These are phyloP conservation scores for Cenchrus purpureus DNA, from an alignment of 176 grass and related monocot genomes.

Conservation along the genomic window DNA sequence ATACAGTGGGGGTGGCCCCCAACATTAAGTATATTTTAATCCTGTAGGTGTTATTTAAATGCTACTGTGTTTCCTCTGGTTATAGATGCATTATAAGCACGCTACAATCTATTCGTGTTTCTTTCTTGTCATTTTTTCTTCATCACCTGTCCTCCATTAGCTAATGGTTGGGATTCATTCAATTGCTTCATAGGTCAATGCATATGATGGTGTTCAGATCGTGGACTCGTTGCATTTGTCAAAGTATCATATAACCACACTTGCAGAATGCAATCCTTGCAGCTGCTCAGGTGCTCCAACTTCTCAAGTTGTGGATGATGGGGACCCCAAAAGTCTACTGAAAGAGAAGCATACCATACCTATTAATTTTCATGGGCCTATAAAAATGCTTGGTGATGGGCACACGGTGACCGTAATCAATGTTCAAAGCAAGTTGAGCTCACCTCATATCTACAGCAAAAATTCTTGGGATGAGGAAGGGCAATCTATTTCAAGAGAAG, in stretches of 20 bases:
- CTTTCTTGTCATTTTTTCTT: background rate
- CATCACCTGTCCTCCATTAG: conserved; percentile 13
- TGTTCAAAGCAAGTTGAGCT: conserved; percentile 41
- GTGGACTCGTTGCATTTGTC: conserved; percentile 76
- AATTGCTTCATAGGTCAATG: conserved; percentile 77
- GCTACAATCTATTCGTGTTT: background rate
- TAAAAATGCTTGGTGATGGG: conserved; percentile 70
- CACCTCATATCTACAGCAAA: conserved; percentile 26
- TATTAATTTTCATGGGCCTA: conserved; percentile 46
- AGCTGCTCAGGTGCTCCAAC: conserved; percentile 36
- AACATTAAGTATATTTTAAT: conserved; percentile 1
- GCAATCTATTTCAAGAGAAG: conserved; percentile 26
- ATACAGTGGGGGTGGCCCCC: too few species aligned
- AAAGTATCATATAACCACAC: conserved; percentile 80
- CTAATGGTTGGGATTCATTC: conserved; percentile 26
- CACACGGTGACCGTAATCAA: conserved; percentile 81
- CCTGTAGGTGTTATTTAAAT: background rate
- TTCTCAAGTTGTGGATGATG: conserved; percentile 46
- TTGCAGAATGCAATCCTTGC: conserved; percentile 37
- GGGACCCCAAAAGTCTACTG: conserved; percentile 39
- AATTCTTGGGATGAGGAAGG: conserved; percentile 26
- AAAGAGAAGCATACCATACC: conserved; percentile 38
- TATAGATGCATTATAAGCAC: conserved; percentile 13
- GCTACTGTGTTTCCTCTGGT: background rate
- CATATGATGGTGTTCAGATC: conserved; percentile 70